Percentiles rank a stretch among this genome's conserved stretches.
These are phyloP conservation scores for Yamadazyma triangularis DNA, from an alignment of 1,139 yeast species.

Conservation along the genomic window DNA sequence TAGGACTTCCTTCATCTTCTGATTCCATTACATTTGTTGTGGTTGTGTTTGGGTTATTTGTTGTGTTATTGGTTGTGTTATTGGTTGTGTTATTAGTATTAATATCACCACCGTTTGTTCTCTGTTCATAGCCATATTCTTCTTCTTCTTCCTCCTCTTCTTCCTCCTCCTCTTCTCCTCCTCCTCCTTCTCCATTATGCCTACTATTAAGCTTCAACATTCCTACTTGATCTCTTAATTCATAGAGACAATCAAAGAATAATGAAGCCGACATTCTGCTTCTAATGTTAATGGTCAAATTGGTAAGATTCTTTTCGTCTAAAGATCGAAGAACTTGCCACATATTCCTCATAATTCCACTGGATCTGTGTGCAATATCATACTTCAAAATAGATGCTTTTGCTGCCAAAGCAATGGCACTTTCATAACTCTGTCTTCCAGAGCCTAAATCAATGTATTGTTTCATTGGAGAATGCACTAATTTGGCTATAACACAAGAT, in stretches of 20 bases:
- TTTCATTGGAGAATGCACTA: slow-evolving; percentile 70
- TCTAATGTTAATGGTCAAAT: slow-evolving; percentile 53
- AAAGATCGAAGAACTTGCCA: slow-evolving; percentile 79
- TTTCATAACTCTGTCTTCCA: slow-evolving; percentile 69
- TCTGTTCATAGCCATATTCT: slow-evolving; percentile 17
- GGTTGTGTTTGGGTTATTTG: too few species aligned
- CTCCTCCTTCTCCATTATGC: slow-evolving; percentile 20
- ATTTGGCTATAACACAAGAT: slow-evolving; percentile 74
- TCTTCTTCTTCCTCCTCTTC: slow-evolving; percentile 19
- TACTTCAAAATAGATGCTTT: slow-evolving; percentile 84
- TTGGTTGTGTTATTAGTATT: slow-evolving; percentile 1
- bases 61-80: too few species aligned
- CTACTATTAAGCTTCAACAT: slow-evolving; percentile 57
- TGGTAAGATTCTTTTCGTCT: slow-evolving; percentile 37
- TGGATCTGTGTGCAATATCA: slow-evolving; percentile 88
- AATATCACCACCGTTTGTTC: slow-evolving; percentile 14
- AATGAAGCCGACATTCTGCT: slow-evolving; percentile 90
- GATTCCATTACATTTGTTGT: slow-evolving; percentile 15
- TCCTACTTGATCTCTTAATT: slow-evolving; percentile 81
- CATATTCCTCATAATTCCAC: slow-evolving; percentile 90
- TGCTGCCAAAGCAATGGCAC: slow-evolving; percentile 65
- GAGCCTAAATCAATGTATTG: slow-evolving; percentile 61
- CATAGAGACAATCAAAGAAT: slow-evolving; percentile 84
- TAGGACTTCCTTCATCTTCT: slow-evolving; percentile 23
- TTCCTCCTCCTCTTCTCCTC: slow-evolving; percentile 15